phyloP scores from a whole-genome alignment of 225 moss, liverwort and hornwort species.

The Sphagnum tenellum region DNA sequence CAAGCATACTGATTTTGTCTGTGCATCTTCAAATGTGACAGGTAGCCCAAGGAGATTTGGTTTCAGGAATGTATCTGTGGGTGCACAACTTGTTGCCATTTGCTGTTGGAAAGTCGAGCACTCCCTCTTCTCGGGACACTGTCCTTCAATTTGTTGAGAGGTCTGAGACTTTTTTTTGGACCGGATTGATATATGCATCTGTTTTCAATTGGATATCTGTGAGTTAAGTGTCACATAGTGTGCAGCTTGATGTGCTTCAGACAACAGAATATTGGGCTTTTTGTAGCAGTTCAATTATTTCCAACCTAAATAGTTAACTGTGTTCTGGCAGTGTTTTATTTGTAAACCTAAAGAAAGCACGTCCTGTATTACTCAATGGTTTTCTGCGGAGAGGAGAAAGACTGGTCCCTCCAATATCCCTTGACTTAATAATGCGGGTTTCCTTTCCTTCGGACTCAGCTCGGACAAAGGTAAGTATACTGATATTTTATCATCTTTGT shows the following conservation, averaged over 20 bases:
- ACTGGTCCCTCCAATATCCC: slow-evolving; percentile 68
- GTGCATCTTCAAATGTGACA: slow-evolving; percentile 14
- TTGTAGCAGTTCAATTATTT: too few species aligned
- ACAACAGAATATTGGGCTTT: too few species aligned
- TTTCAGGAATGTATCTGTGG: slow-evolving; percentile 89
- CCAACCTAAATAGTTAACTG: not conserved
- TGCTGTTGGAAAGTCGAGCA: slow-evolving; percentile 77
- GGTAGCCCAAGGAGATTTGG: slow-evolving; percentile 88
- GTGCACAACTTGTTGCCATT: slow-evolving; percentile 86
- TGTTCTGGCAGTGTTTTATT: slow-evolving; percentile 53
- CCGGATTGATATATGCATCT: too few species aligned
- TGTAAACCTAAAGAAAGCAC: slow-evolving; percentile 62
- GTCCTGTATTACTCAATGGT: slow-evolving; percentile 71
- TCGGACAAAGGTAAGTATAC: slow-evolving; percentile 57
- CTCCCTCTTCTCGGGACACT: slow-evolving; percentile 65
- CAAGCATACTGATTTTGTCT: too few species aligned
- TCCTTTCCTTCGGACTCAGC: slow-evolving; percentile 65
- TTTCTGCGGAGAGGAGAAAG: slow-evolving; percentile 85
- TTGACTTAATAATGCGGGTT: slow-evolving; percentile 57
- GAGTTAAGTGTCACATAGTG: too few species aligned
- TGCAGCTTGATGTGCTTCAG: too few species aligned
- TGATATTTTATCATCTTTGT: too few species aligned
- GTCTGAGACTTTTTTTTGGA: slow-evolving; percentile 14
- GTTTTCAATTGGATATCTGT: too few species aligned
- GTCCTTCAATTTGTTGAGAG: slow-evolving; percentile 78